These are phyloP conservation scores for Emergomyces orientalis DNA, from an alignment of 2,329 filamentous ascomycete genomes.

Conservation along the genomic window DNA sequence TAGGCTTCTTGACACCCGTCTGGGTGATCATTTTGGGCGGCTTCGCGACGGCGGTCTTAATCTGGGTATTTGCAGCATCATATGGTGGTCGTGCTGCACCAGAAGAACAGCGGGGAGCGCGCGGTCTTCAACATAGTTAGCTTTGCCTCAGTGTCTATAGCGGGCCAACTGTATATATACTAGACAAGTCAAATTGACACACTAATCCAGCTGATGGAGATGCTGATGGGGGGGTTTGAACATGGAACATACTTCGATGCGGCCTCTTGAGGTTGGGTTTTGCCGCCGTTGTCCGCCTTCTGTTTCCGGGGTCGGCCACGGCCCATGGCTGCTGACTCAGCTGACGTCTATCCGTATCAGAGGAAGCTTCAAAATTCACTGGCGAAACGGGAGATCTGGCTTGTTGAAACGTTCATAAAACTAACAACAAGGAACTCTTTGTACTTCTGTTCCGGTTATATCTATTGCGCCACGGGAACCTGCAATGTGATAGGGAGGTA, in stretches of 20 bases:
- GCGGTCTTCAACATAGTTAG: slow-evolving; percentile 18
- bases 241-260: background rate
- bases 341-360: background rate
- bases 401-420: background rate
- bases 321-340: slow-evolving; percentile 22
- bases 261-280: background rate
- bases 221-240: background rate
- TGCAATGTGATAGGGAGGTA: background rate
- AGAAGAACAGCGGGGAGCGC: slow-evolving; percentile 19
- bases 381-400: slow-evolving; percentile 9
- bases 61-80: slow-evolving; percentile 19
- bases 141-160: background rate
- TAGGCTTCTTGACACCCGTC: slow-evolving; percentile 12
- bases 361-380: background rate
- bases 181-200: background rate
- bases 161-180: background rate
- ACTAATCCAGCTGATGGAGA: background rate
- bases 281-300: slow-evolving; percentile 13
- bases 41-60: slow-evolving; percentile 21
- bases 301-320: slow-evolving; percentile 9
- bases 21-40: slow-evolving; percentile 16
- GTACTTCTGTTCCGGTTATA: background rate
- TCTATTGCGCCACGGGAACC: background rate
- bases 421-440: background rate
- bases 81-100: slow-evolving; percentile 17